These are phyloP conservation scores for Carallia pectinifolia DNA, from an alignment of 345 rosid species.

Conservation along the genomic window DNA sequence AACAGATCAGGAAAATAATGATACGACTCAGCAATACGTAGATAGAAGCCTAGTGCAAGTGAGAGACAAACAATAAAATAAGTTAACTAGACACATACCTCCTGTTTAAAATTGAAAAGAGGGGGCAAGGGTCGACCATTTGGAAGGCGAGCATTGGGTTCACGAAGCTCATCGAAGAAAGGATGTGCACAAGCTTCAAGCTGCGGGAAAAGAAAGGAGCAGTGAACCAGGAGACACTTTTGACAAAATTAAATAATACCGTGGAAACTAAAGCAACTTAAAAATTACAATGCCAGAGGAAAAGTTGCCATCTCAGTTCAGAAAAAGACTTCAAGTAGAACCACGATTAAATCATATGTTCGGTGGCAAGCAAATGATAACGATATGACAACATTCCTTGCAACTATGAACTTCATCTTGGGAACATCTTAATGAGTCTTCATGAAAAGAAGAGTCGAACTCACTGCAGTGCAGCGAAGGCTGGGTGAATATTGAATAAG, in stretches of 20 bases:
- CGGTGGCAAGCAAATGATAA: neutral
- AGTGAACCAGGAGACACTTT: neutral
- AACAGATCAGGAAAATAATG: neutral
- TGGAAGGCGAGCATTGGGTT: slow-evolving; percentile 72
- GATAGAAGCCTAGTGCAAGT: neutral
- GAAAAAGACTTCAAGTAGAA: neutral
- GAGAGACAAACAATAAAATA: no score
- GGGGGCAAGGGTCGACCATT: slow-evolving; percentile 66
- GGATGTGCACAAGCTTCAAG: slow-evolving; percentile 82
- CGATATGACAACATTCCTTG: neutral
- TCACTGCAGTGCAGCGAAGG: slow-evolving; percentile 73
- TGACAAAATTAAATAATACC: neutral
- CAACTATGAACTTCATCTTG: neutral
- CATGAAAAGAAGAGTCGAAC: slow-evolving; percentile 22
- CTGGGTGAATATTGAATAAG: slow-evolving; percentile 84
- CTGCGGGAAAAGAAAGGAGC: slow-evolving; percentile 32
- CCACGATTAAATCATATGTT: neutral
- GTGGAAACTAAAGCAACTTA: neutral
- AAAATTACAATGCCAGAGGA: neutral
- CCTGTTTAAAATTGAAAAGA: slow-evolving; percentile 70
- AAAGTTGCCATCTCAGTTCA: neutral
- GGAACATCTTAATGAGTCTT: neutral
- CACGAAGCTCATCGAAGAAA: slow-evolving; percentile 81
- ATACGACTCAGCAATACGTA: neutral
- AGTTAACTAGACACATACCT: slow-evolving; percentile 33